Evolutionary conservation across 2,329 filamentous ascomycete genomes (phyloP).

Genomic region (Epichloe aotearoae): DNA sequence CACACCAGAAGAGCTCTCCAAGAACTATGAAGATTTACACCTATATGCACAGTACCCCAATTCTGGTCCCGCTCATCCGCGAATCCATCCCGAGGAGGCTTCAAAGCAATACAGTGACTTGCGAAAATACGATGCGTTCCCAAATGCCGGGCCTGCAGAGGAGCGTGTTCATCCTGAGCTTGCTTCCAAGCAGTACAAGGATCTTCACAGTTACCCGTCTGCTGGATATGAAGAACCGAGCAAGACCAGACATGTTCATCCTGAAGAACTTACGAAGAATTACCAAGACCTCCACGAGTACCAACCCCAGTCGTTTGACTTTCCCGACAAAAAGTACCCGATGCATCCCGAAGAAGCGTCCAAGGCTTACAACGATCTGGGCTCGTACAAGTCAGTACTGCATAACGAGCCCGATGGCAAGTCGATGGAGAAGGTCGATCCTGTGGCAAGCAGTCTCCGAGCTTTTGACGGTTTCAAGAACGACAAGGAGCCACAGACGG

Average conservation of each 20-base stretch:
- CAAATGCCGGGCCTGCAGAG: conserved; percentile 12
- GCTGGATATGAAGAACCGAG: conserved; percentile 18
- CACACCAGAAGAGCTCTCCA: conserved; percentile 17
- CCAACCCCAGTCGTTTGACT: conserved; percentile 17
- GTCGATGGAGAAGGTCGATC: conserved; percentile 16
- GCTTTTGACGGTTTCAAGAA: conserved; percentile 21
- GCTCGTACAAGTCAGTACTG: conserved; percentile 24
- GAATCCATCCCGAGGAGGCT: conserved; percentile 20
- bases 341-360: conserved; percentile 21
- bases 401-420: conserved; percentile 23
- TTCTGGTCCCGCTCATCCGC: conserved; percentile 10
- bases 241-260: conserved; percentile 17
- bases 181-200: conserved; percentile 20
- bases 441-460: conserved; percentile 21
- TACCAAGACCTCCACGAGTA: conserved; percentile 31
- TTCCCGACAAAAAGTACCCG: conserved; percentile 13
- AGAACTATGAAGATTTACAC: conserved; percentile 17
- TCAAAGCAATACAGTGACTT: conserved; percentile 26
- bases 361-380: conserved; percentile 28
- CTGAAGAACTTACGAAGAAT: conserved; percentile 25
- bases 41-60: conserved; percentile 14
- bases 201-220: conserved; percentile 19
- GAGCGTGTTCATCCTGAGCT: conserved; percentile 17
- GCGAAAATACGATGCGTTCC: conserved; percentile 17
- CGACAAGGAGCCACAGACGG: conserved; percentile 14